These are phyloP conservation scores for Didymella lethalis DNA, from an alignment of 2,329 filamentous ascomycete genomes.

Conservation along the genomic window DNA sequence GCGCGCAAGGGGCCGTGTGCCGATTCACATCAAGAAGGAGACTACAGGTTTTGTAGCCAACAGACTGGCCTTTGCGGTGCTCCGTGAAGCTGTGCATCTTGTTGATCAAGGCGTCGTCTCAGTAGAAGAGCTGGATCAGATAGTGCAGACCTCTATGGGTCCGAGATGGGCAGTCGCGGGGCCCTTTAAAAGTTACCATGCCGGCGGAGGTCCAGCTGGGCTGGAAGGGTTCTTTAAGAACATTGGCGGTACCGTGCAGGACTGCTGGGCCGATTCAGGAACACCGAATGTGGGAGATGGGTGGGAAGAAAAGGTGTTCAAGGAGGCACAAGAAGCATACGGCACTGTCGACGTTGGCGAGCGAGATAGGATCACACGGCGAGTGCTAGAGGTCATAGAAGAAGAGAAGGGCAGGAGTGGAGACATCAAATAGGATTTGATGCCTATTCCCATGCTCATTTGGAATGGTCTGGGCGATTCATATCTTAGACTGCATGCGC, in stretches of 20 bases:
- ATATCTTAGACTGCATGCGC: neutral
- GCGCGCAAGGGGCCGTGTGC: conserved; percentile 52
- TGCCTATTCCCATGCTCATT: neutral
- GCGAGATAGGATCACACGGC: conserved; percentile 54
- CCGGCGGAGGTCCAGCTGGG: conserved; percentile 64
- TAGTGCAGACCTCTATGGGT: conserved; percentile 48
- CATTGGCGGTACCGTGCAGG: conserved; percentile 63
- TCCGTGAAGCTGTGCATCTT: conserved; percentile 64
- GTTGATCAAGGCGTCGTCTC: conserved; percentile 61
- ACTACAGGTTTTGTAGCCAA: conserved; percentile 66
- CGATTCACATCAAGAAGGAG: conserved; percentile 62
- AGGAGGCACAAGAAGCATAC: conserved; percentile 58
- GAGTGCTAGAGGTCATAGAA: conserved; percentile 51
- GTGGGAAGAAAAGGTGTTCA: conserved; percentile 59
- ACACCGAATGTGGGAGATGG: conserved; percentile 52
- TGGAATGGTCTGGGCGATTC: neutral
- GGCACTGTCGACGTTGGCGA: conserved; percentile 53
- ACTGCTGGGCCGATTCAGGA: conserved; percentile 62
- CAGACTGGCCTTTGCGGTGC: conserved; percentile 63
- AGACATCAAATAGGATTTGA: neutral
- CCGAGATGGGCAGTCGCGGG: conserved; percentile 51
- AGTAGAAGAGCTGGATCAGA: conserved; percentile 61
- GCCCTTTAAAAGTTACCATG: conserved; percentile 67
- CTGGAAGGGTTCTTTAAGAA: conserved; percentile 63
- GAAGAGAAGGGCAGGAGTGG: conserved; percentile 33